These are phyloP conservation scores for Yamadazyma dushanensis DNA, from an alignment of 1,139 yeast genomes.

Conservation along the genomic window DNA sequence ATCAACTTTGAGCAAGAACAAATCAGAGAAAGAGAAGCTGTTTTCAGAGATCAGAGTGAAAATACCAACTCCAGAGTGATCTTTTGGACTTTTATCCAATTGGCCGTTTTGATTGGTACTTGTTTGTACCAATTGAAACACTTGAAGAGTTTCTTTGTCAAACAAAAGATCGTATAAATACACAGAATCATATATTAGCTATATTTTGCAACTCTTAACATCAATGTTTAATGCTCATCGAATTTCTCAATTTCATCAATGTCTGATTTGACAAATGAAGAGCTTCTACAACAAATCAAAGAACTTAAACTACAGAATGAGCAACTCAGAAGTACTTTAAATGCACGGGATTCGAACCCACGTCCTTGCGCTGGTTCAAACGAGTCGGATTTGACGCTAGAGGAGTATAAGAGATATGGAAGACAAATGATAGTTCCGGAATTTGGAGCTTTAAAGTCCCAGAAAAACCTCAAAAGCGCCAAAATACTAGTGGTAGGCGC, in stretches of 20 bases:
- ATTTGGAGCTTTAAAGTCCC: constrained; percentile 58
- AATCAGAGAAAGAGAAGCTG: constrained; percentile 49
- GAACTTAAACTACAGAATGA: constrained; percentile 27
- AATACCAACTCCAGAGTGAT: constrained; percentile 47
- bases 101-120: constrained; percentile 47
- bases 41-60: constrained; percentile 50
- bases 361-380: too few relatives aligned
- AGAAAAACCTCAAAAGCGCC: constrained; percentile 55
- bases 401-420: constrained; percentile 84
- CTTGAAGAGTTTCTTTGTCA: constrained; percentile 52
- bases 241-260: neutral
- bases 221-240: constrained; percentile 2
- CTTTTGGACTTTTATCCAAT: constrained; percentile 48
- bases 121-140: constrained; percentile 51
- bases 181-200: neutral
- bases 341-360: too few relatives aligned
- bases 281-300: constrained; percentile 21
- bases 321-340: too few relatives aligned
- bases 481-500: constrained; percentile 85
- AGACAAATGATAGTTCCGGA: constrained; percentile 93
- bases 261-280: constrained; percentile 11
- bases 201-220: too few relatives aligned
- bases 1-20: constrained; percentile 49
- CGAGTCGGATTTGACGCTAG: too few relatives aligned
- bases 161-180: constrained; percentile 47